These are phyloP conservation scores for Scutellaria barbata DNA, from an alignment of 257 asterid genomes.

Conservation along the genomic window DNA sequence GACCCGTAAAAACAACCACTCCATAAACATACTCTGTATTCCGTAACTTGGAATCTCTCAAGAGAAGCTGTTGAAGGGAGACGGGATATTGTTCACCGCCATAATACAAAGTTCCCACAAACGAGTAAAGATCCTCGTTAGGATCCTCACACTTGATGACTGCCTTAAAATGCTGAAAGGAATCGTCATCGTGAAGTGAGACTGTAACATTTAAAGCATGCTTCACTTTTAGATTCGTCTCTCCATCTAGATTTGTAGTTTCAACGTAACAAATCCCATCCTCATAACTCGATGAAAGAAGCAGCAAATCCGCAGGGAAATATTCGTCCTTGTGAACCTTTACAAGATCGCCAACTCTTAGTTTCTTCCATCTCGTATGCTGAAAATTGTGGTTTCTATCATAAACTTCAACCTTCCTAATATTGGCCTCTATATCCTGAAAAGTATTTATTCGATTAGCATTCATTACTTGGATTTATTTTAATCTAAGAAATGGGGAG, in stretches of 20 bases:
- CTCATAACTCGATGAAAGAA: constrained; percentile 84
- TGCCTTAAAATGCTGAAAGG: constrained; percentile 66
- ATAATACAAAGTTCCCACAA: constrained; percentile 68
- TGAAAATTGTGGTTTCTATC: constrained; percentile 51
- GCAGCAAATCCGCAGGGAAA: constrained; percentile 87
- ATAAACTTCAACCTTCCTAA: constrained; percentile 68
- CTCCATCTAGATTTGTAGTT: constrained; percentile 93
- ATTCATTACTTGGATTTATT: constrained; percentile 22
- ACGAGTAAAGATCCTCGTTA: constrained; percentile 89
- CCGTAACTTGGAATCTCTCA: constrained; percentile 84
- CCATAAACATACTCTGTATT: constrained; percentile 85
- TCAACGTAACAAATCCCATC: constrained; percentile 97
- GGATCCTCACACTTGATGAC: constrained; percentile 91
- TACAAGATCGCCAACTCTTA: constrained; percentile 88
- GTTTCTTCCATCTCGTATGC: constrained; percentile 69
- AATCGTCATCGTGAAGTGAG: constrained; percentile 53
- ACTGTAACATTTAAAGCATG: constrained; percentile 82
- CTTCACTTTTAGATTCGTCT: constrained; percentile 92
- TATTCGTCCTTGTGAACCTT: constrained; percentile 84
- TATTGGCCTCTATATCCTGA: constrained; percentile 92
- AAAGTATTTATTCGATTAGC: constrained; percentile 24
- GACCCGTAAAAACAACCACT: constrained; percentile 84
- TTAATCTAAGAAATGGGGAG: background rate
- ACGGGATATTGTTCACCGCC: constrained; percentile 64
- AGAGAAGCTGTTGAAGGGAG: constrained; percentile 79